These are phyloP conservation scores for Cercospora sp. DNA, from an alignment of 2,329 filamentous ascomycete species.

Conservation along the genomic window DNA sequence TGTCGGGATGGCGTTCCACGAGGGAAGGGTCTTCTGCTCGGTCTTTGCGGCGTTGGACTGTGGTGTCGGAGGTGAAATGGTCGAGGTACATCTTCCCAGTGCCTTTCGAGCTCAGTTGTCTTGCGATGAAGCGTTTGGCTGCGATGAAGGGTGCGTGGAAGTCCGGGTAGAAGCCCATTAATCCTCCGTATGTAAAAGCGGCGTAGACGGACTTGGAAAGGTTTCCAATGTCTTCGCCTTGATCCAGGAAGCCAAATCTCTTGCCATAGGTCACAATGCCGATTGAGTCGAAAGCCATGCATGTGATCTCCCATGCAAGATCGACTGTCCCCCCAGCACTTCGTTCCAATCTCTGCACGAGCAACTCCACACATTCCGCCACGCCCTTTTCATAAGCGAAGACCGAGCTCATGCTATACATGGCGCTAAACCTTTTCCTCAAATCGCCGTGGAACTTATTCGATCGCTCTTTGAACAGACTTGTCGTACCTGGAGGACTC, in stretches of 20 bases:
- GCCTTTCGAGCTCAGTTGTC: slow-evolving; percentile 3
- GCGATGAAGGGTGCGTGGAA: slow-evolving; percentile 12
- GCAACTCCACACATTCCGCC: slow-evolving; percentile 12
- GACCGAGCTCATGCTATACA: slow-evolving; percentile 20
- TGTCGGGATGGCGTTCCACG: neutral
- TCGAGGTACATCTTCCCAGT: slow-evolving; percentile 21
- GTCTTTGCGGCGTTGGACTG: slow-evolving; percentile 12
- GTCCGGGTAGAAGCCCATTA: slow-evolving; percentile 15
- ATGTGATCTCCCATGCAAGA: slow-evolving; percentile 16
- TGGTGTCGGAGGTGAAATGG: slow-evolving; percentile 17
- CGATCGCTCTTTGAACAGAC: slow-evolving; percentile 18
- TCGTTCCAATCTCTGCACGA: slow-evolving; percentile 6
- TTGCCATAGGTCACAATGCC: slow-evolving; percentile 39
- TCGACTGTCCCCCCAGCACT: slow-evolving; percentile 8
- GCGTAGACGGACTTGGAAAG: slow-evolving; percentile 13
- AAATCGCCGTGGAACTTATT: slow-evolving; percentile 20
- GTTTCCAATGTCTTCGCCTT: slow-evolving; percentile 38
- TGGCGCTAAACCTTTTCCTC: slow-evolving; percentile 15
- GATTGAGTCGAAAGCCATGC: slow-evolving; percentile 43
- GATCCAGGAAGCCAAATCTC: slow-evolving; percentile 43
- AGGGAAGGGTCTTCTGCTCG: slow-evolving; percentile 1
- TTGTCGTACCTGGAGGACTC: slow-evolving; percentile 18
- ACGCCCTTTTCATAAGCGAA: slow-evolving; percentile 17
- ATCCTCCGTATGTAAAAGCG: slow-evolving; percentile 13
- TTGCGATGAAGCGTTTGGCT: neutral